Evolutionary conservation across 148 eudicot genomes (phyloP), one percentile per base, ranked within the genome.

Genomic region (Nyssa sinensis): DNA sequence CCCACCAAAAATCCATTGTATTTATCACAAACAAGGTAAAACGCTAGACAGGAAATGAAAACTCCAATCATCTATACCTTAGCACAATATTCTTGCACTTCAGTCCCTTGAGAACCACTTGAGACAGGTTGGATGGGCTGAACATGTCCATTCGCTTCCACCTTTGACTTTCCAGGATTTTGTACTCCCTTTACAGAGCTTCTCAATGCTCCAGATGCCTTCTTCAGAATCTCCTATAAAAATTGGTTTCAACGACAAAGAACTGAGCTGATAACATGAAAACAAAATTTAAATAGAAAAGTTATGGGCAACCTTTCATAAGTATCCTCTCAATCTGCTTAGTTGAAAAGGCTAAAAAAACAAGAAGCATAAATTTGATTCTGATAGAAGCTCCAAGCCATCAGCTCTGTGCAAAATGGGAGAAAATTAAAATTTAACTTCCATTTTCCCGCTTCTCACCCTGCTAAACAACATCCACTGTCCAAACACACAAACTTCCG

Each of bases 171-270:
- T 66, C 71, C 79, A 53, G 75, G 74, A 73, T 71, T 84, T 81
- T 87, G 87, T 58, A 76, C 69, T 66, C 81, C 84, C 62, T 61
- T 81, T 41, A 64, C 60, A 53, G 92, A 73, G 66, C 74, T 81
- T 64, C 64, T 75, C 27, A 79, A 62, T 32, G 81, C 71, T 71
- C 80, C 86, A 68, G 94, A 86, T 69, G 88, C 89, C 82, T 85
- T 92, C 63, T 86, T 88, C 74, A 92, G 83, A 70, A 90, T 79
- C 61, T 89, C 97, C 98, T 94, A 80, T 27, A 78, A 62, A 73
- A 53, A 32, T 30, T 29, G 27, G 51, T 44, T 62, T 33, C 1
- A 35, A 60, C 33, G 41, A 75, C 66, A 13, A 32, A 28, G n/a
- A 24, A 17, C 4, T 32, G 72, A 44, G 24, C 39, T 11, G 23